phyloP scores from a whole-genome alignment of 306 rosid species.

The Benincasa hispida region DNA sequence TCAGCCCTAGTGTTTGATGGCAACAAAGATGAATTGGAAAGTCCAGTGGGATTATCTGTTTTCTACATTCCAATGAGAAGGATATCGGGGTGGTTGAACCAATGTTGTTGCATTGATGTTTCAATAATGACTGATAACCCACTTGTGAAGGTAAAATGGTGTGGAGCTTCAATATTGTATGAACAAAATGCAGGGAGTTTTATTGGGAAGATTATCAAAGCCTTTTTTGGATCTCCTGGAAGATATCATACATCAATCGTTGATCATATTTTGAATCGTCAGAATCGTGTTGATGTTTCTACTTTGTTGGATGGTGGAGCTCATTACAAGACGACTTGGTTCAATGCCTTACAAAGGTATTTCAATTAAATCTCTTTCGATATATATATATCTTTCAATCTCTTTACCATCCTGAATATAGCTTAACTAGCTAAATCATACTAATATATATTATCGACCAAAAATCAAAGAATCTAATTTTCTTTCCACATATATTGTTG shows the following conservation, averaged over 20 bases:
- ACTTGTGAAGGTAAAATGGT: neutral
- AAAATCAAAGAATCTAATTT: too few relatives aligned
- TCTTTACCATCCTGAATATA: too few relatives aligned
- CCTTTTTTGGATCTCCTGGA: neutral
- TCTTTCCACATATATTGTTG: too few relatives aligned
- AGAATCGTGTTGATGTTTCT: neutral
- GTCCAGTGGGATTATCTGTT: neutral
- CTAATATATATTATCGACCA: too few relatives aligned
- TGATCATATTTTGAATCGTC: slow-evolving; percentile 6
- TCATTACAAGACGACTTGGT: neutral
- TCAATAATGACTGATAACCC: neutral
- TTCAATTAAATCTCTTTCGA: neutral
- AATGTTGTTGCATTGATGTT: neutral
- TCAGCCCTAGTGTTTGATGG: neutral
- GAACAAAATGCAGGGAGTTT: slow-evolving; percentile 2
- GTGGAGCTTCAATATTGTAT: slow-evolving; percentile 1
- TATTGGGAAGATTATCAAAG: neutral
- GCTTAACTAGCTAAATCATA: too few relatives aligned
- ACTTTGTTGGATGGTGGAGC: neutral
- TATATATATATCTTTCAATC: too few relatives aligned
- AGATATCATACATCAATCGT: neutral
- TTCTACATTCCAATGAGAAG: slow-evolving; percentile 1
- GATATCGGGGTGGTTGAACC: neutral
- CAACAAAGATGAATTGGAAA: neutral
- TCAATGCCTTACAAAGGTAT: slow-evolving; percentile 4